Base-by-base conservation (phyloP, 345 rosid genomes). In the Corymbia maculata region DNA sequence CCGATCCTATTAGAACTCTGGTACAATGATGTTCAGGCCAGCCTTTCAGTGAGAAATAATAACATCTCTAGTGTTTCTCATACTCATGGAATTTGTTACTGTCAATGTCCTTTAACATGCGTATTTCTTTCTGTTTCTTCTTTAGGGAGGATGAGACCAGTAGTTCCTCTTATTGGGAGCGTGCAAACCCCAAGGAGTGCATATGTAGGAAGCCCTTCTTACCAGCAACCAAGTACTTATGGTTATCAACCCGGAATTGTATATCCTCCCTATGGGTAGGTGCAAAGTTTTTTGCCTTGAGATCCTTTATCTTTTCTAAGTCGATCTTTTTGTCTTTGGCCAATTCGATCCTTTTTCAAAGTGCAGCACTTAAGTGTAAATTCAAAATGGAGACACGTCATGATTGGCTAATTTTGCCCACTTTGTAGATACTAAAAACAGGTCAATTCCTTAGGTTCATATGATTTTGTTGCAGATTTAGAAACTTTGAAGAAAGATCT, bases 211-310 rank as follows among this genome's bases (percentile, higher is more conserved):
- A 88, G 85, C 49, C 84, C 90, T 32, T 53, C 70, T 44, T 88
- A 90, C 70, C 89, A 87, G 51, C 90, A 86, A 52, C 89, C 87
- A 2, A 52, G 86, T 55, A 85, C 93, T 68, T 90, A 86, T 59
- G 86, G 90, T 80, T 90, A 90, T 87, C 91, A 89, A 45, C 85
- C 89, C 13, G 91, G 92, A n/a, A 32, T 86, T 51, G n/a, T 90
- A n/a, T 89, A 88, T 85, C 91, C 89, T 87, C 90, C 89, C 55
- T 91, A 89, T 79, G 90, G 91, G 92, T 92, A 64, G 64, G 91
- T 47, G 80, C 85, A 85, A 85, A 5, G 79, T 28, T 22, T 45
- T 6, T 26, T 42, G 49, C 49, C 49, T 42, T 75, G 14, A 75
- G 28, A 75, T 75, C 49, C 30, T 0, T 57, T 85, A 21, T 57